Percentiles rank a stretch among this genome's conserved stretches.
These are phyloP conservation scores for Trichomonas tenax DNA, from an alignment of 208 protist genomes.

Conservation along the genomic window DNA sequence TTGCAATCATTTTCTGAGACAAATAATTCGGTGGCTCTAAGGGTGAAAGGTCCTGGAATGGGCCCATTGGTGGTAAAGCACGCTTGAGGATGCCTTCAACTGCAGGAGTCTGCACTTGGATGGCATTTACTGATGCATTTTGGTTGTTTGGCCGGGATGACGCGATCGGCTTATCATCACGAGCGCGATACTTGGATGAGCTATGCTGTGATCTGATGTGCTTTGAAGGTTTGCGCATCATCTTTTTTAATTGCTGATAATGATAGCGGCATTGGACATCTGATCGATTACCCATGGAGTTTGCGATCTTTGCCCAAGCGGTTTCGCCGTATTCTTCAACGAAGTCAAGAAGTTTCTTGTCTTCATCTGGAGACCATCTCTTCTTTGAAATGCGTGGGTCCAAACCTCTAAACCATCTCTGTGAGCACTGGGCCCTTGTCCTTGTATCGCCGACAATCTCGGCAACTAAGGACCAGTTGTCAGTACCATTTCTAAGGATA, in stretches of 20 bases:
- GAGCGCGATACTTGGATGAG: neutral
- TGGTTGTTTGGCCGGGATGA: no score
- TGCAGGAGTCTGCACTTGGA: neutral
- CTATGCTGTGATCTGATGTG: neutral
- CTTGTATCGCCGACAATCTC: neutral
- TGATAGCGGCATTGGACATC: neutral
- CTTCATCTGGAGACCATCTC: neutral
- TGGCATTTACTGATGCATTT: neutral
- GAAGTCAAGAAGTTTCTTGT: neutral
- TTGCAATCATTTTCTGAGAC: neutral
- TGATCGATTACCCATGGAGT: neutral
- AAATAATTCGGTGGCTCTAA: neutral
- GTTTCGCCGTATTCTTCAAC: neutral
- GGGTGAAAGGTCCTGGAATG: neutral
- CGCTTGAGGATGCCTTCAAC: neutral
- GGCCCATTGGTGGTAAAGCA: neutral
- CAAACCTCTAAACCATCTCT: neutral
- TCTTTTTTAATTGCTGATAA: neutral
- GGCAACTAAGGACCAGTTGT: neutral
- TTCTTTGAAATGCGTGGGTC: neutral
- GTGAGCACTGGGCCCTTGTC: neutral
- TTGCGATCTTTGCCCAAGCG: neutral
- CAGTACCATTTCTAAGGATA: neutral
- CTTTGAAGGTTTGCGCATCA: neutral
- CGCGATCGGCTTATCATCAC: neutral